These are phyloP conservation scores for Lunasporangiospora selenospora DNA, from an alignment of 192 early-diverging fungal species.

Conservation along the genomic window DNA sequence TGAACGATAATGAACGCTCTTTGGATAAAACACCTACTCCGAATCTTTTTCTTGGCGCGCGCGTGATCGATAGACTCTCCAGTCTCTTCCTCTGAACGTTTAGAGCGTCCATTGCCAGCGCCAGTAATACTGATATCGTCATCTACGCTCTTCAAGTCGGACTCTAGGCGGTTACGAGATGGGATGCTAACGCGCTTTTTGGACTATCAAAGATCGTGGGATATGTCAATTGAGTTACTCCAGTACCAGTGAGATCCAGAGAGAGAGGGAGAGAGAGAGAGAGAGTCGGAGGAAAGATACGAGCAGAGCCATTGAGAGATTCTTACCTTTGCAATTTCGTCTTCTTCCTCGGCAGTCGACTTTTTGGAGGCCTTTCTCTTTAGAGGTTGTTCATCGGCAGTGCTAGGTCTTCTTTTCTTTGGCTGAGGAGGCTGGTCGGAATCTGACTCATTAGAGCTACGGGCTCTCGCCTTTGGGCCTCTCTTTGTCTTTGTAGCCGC, in stretches of 20 bases:
- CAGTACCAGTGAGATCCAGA: no score
- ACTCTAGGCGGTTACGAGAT: conserved; percentile 18
- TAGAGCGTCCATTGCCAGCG: conserved; percentile 13
- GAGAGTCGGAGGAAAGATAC: no score
- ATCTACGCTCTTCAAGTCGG: conserved; percentile 25
- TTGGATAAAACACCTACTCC: no score
- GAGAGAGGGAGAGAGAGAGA: no score
- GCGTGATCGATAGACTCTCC: conserved; percentile 20
- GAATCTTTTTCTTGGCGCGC: conserved; percentile 24
- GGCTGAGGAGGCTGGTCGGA: no score
- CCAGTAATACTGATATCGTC: conserved; percentile 9
- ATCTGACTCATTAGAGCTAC: no score
- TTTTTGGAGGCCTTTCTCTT: conserved; percentile 19
- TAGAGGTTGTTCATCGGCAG: conserved; percentile 19
- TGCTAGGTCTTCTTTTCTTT: conserved; percentile 32
- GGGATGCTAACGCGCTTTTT: conserved; percentile 24
- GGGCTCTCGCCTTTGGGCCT: no score
- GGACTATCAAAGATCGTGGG: no score
- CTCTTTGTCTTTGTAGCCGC: conserved; percentile 26
- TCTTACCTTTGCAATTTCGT: no score
- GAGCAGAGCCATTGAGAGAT: no score
- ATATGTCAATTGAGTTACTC: no score
- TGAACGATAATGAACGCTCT: no score
- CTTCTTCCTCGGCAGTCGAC: conserved; percentile 10
- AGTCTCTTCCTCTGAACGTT: conserved; percentile 20